Percentiles rank a stretch among this genome's conserved stretches.
These are phyloP conservation scores for Echium plantagineum DNA, from an alignment of 257 asterid genomes.

Conservation along the genomic window DNA sequence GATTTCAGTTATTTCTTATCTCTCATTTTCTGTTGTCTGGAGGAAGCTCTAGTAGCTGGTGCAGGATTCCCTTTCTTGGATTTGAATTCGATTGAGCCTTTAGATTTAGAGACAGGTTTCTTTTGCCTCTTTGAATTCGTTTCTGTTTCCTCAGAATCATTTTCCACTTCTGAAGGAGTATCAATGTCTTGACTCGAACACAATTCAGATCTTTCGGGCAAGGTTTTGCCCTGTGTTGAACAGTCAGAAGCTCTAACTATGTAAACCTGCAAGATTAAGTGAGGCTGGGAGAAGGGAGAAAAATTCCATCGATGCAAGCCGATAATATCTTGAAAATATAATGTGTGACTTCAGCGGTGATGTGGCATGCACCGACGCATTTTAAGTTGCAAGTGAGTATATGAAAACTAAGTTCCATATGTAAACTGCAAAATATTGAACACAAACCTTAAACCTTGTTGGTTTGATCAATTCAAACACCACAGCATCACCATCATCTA, in stretches of 20 bases:
- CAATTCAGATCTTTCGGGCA: neutral
- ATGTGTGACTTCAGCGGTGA: neutral
- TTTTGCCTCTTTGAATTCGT: slow-evolving; percentile 11
- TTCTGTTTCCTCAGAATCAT: slow-evolving; percentile 15
- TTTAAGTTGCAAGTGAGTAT: neutral
- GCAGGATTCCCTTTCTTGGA: slow-evolving; percentile 20
- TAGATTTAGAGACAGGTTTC: slow-evolving; percentile 1
- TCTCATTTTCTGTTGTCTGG: slow-evolving; percentile 35
- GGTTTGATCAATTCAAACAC: slow-evolving; percentile 66
- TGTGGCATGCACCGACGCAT: too few species aligned
- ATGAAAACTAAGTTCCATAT: neutral
- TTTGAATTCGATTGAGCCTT: slow-evolving; percentile 8
- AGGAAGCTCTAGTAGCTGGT: slow-evolving; percentile 18
- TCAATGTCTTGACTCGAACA: neutral
- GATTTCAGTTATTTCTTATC: slow-evolving; percentile 14
- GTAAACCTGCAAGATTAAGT: slow-evolving; percentile 34
- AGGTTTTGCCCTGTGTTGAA: neutral
- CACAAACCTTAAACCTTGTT: slow-evolving; percentile 64
- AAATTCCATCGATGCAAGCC: neutral
- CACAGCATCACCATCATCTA: slow-evolving; percentile 85
- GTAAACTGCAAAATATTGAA: slow-evolving; percentile 1
- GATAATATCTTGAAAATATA: neutral
- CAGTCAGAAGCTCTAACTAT: slow-evolving; percentile 38
- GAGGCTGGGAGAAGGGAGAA: neutral
- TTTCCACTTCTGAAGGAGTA: neutral